Evolutionary conservation across 768 basidiomycete species (phyloP).

Genomic region (Dictyophora rubrovolvata): DNA sequence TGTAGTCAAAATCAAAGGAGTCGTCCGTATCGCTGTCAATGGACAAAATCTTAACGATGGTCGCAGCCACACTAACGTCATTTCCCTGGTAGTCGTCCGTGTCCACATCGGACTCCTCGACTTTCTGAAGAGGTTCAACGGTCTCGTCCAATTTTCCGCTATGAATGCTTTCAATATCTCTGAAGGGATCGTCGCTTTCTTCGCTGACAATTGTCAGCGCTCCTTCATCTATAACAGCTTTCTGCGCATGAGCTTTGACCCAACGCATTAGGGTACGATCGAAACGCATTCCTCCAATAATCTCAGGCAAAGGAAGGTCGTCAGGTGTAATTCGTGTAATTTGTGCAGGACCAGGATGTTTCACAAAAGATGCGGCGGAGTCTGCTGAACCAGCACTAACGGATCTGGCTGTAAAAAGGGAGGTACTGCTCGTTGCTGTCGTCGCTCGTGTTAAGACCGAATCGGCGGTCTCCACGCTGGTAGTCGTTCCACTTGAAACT

Average conservation of each 20-base stretch:
- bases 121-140: conserved; percentile 1
- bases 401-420: background rate
- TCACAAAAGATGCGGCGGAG: conserved; percentile 74
- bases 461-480: conserved; percentile 32
- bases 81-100: conserved; percentile 38
- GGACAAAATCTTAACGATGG: conserved; percentile 30
- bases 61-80: conserved; percentile 28
- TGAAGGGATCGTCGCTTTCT: conserved; percentile 81
- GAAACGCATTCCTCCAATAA: conserved; percentile 80
- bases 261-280: conserved; percentile 78
- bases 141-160: conserved; percentile 10
- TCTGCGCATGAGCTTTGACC: conserved; percentile 51
- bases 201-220: conserved; percentile 23
- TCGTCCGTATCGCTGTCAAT: conserved; percentile 29
- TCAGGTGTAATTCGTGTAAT: conserved; percentile 73
- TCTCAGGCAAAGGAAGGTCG: conserved; percentile 72
- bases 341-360: conserved; percentile 70
- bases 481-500: conserved; percentile 79
- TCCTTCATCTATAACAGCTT: conserved; percentile 18
- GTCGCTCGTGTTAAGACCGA: conserved; percentile 45
- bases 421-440: background rate
- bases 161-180: conserved; percentile 82
- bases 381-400: conserved; percentile 25
- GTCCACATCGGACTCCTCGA: conserved; percentile 1
- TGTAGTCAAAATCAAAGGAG: conserved; percentile 62